Conservation (phyloP, 306 rosid species). For the Malus domestica region ASM211411v1 NC_041799.1:4765501-4766000, state of each 20-base stretch:
- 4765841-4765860: slow-evolving; percentile 72
- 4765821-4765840: slow-evolving; percentile 50
- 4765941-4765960: no score
- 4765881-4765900: neutral
- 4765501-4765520: slow-evolving; percentile 37
- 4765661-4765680: slow-evolving; percentile 46
- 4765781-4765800: slow-evolving; percentile 56
- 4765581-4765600: slow-evolving; percentile 81
- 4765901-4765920: no score
- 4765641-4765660: slow-evolving; percentile 55
- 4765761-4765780: slow-evolving; percentile 57
- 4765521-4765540: slow-evolving; percentile 40
- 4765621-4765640: slow-evolving; percentile 57
- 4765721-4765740: slow-evolving; percentile 74
- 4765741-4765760: slow-evolving; percentile 51
- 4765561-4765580: slow-evolving; percentile 82
- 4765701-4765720: slow-evolving; percentile 47
- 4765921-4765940: no score
- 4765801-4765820: slow-evolving; percentile 62
- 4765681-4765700: slow-evolving; percentile 27
- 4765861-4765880: slow-evolving; percentile 49
- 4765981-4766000: no score
- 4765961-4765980: no score
- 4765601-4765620: slow-evolving; percentile 56
- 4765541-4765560: slow-evolving; percentile 53